These are phyloP conservation scores for Arabidopsis arenosa DNA, from an alignment of 345 rosid genomes.

Conservation along the genomic window DNA sequence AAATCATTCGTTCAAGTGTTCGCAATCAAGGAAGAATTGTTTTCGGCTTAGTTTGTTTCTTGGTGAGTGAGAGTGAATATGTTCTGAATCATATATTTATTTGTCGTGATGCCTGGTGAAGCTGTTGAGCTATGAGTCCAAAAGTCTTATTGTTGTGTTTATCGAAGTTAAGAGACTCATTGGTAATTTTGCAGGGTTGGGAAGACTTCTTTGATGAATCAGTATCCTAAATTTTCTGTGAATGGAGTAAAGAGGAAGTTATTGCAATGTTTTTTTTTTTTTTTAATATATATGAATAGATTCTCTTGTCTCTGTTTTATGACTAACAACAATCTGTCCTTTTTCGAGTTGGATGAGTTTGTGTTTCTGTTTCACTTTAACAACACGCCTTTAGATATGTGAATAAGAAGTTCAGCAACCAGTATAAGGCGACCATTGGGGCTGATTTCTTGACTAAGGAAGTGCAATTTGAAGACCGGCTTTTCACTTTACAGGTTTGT, in stretches of 20 bases:
- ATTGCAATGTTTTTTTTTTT: neutral
- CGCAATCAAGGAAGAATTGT: neutral
- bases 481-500: slow-evolving; percentile 91
- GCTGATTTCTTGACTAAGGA: slow-evolving; percentile 97
- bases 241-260: neutral
- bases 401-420: slow-evolving; percentile 89
- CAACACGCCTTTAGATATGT: slow-evolving; percentile 69
- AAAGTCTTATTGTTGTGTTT: neutral
- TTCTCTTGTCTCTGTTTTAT: neutral
- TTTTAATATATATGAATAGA: neutral
- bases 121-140: neutral
- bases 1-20: neutral
- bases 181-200: slow-evolving; percentile 68
- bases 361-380: slow-evolving; percentile 43
- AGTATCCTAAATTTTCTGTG: slow-evolving; percentile 58
- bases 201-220: slow-evolving; percentile 96
- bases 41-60: neutral
- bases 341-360: slow-evolving; percentile 5
- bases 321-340: neutral
- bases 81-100: neutral
- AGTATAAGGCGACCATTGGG: slow-evolving; percentile 94
- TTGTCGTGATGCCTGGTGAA: neutral
- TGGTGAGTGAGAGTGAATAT: neutral
- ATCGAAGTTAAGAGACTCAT: slow-evolving; percentile 1
- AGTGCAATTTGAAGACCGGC: slow-evolving; percentile 85